Evolutionary conservation across 2,329 filamentous ascomycete species (phyloP), one percentile per base, ranked within the genome.

Genomic region (Aspergillus udagawae): DNA sequence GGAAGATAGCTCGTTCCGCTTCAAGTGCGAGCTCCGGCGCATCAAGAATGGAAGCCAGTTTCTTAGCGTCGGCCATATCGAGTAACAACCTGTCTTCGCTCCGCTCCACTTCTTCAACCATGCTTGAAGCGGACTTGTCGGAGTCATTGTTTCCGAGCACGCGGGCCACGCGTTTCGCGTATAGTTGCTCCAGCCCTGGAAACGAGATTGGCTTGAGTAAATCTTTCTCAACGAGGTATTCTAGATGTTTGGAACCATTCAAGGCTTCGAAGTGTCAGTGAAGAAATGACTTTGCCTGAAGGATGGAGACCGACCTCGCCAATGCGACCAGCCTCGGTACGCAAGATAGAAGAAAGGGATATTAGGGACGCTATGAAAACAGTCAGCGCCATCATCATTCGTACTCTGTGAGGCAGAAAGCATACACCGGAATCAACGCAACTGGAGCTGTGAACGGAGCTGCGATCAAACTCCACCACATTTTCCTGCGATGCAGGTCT

Each of bases 261-360:
- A 96, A 79, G 53, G 94, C 94, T 77, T 60, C 32, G 4, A 51
- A 49, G 28, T 23, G 57, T 55, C 41, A 65, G 58, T 60, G 63
- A 71, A 68, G 35, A 21, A 10, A 58, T 5, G 27, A 4, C 48
- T n/a, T 29, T 20, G 27, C 28, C 32, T 32, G 52, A 14, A 56
- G 3, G 1, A 41, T 44, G 27, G n/a, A 71, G 66, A 23, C 73
- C 58, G 60, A 82, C 80, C 80, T 75, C 88, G 85, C 86, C 90
- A 96, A 75, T 96, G 91, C 21, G 90, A 95, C 88, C 90, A 97
- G 27, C 91, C 79, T 63, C 94, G 85, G 78, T 95, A 99, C 20
- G 85, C 85, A 44, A 97, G 83, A 74, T 97, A 99, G 80, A 97
- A 97, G 80, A 97, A 97, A 20, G 94, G 94, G 12, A 99, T 80